Conservation (phyloP, 2,329 filamentous ascomycete genomes). For the Cucurbitaria berberidis region DNA sequence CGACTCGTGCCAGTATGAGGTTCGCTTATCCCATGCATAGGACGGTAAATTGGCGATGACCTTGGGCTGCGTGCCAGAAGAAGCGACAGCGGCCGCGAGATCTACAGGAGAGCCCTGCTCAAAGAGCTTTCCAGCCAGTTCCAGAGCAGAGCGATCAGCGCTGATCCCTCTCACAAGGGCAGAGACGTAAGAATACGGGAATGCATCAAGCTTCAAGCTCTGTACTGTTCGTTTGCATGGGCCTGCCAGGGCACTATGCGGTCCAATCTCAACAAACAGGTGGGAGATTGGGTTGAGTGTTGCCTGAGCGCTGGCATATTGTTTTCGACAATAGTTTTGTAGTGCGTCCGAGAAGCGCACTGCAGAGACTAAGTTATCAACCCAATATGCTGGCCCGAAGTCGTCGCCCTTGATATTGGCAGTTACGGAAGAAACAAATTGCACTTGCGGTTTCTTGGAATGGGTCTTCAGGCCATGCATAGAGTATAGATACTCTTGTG, state of each 20-base stretch:
- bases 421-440: neutral
- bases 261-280: neutral
- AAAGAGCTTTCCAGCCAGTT: neutral
- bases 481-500: neutral
- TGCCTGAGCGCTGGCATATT: too few relatives aligned
- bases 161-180: neutral
- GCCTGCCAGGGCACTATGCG: neutral
- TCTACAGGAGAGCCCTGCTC: neutral
- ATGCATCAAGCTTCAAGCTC: neutral
- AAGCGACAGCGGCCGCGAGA: neutral
- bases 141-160: too few relatives aligned
- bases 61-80: neutral
- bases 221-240: neutral
- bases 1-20: slow-evolving; percentile 28
- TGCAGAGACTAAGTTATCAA: neutral
- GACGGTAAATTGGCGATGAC: slow-evolving; percentile 18
- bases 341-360: neutral
- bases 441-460: too few relatives aligned
- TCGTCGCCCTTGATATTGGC: neutral
- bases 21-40: slow-evolving; percentile 39
- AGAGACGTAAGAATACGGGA: neutral
- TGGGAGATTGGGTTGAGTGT: too few relatives aligned
- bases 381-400: neutral
- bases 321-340: too few relatives aligned
- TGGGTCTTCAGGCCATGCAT: neutral